Evolutionary conservation across 257 asterid genomes (phyloP).

Genomic region (Ophiorrhiza pumila): DNA sequence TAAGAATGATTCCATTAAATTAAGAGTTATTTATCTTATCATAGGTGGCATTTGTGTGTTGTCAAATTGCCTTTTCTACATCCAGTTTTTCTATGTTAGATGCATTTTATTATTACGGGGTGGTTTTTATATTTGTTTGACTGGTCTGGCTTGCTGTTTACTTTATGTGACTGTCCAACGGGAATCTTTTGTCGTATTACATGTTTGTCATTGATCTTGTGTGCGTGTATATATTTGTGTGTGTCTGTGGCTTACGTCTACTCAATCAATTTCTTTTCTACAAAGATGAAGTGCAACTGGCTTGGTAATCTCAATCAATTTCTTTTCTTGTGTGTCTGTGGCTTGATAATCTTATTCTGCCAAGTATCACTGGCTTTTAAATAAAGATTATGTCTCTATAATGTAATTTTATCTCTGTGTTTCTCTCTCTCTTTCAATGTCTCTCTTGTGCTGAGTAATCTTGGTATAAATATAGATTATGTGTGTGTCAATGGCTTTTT

Average conservation of each 20-base stretch:
- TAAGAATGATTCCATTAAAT: neutral
- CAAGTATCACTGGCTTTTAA: too few relatives aligned
- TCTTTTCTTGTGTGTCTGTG: neutral
- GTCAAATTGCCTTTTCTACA: neutral
- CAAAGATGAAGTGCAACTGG: too few relatives aligned
- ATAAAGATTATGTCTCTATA: neutral
- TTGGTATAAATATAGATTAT: neutral
- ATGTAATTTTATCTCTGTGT: conserved; percentile 5
- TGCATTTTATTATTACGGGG: neutral
- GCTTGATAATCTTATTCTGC: neutral
- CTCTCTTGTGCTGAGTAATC: neutral
- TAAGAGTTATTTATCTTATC: neutral
- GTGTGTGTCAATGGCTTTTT: too few relatives aligned
- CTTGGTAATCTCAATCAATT: too few relatives aligned
- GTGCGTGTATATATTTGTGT: too few relatives aligned
- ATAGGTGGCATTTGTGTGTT: neutral
- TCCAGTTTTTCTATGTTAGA: neutral
- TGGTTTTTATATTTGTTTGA: neutral
- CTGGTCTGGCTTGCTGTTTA: neutral
- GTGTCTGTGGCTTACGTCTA: too few relatives aligned
- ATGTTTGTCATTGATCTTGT: too few relatives aligned
- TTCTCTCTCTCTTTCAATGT: neutral
- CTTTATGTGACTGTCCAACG: neutral
- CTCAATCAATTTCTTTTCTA: too few relatives aligned
- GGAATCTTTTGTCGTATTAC: too few relatives aligned